These are phyloP conservation scores for Aegle marmelos DNA, from an alignment of 345 rosid species.

Conservation along the genomic window DNA sequence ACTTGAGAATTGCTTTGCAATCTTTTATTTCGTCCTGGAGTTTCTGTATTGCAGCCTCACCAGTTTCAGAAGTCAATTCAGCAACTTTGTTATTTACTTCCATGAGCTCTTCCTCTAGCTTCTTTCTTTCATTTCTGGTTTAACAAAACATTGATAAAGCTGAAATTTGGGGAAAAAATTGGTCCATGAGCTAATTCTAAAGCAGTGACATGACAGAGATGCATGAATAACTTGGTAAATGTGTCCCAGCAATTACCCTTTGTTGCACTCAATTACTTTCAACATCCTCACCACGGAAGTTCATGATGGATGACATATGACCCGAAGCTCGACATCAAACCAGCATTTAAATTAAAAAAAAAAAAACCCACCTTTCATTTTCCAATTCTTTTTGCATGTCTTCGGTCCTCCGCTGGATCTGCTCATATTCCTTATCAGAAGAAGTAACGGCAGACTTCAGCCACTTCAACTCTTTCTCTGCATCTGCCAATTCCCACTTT, in stretches of 20 bases:
- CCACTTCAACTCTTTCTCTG: slow-evolving; percentile 87
- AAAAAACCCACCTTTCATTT: slow-evolving; percentile 54
- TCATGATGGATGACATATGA: neutral
- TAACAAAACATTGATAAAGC: neutral
- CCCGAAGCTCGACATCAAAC: neutral
- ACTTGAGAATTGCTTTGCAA: slow-evolving; percentile 82
- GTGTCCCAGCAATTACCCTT: neutral
- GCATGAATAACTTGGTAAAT: neutral
- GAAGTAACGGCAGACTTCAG: slow-evolving; percentile 65
- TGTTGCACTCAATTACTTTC: neutral
- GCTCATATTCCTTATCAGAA: slow-evolving; percentile 83
- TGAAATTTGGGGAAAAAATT: neutral
- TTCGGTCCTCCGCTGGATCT: slow-evolving; percentile 53
- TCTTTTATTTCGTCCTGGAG: slow-evolving; percentile 88
- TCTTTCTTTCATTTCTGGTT: slow-evolving; percentile 63
- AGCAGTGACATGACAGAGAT: neutral
- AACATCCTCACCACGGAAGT: neutral
- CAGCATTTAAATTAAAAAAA: neutral
- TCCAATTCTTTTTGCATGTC: slow-evolving; percentile 55
- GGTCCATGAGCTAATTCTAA: neutral
- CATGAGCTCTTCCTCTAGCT: slow-evolving; percentile 70
- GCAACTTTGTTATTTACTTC: slow-evolving; percentile 60
- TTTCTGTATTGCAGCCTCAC: slow-evolving; percentile 81
- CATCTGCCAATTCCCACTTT: slow-evolving; percentile 76
- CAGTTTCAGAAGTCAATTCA: slow-evolving; percentile 66